Conservation (phyloP, 345 rosid genomes). For the Dimocarpus longan region DNA sequence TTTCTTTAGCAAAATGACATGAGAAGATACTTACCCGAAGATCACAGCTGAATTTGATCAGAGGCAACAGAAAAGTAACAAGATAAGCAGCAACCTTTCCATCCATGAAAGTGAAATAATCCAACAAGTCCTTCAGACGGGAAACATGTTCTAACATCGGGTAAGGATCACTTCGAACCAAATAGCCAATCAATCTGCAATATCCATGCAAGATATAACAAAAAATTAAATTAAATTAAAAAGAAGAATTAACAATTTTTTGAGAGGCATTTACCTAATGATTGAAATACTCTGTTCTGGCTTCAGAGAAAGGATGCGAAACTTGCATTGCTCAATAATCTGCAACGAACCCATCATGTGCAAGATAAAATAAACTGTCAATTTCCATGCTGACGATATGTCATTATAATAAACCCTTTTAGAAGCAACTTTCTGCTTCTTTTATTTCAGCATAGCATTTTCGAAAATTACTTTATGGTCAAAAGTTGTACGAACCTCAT, state of each 20-base stretch:
- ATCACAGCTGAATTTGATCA: conserved; percentile 63
- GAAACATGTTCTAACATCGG: conserved; percentile 66
- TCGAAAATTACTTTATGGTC: background rate
- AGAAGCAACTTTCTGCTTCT: background rate
- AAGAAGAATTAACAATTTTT: conserved; percentile 4
- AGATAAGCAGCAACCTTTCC: conserved; percentile 60
- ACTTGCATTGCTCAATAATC: conserved; percentile 88
- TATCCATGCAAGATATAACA: conserved; percentile 15
- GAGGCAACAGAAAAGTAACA: conserved; percentile 66
- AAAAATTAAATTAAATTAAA: conserved; percentile 7
- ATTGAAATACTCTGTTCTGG: conserved; percentile 60
- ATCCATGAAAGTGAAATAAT: conserved; percentile 72
- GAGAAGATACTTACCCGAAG: conserved; percentile 59
- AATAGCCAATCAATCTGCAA: conserved; percentile 63
- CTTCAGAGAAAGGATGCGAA: conserved; percentile 71
- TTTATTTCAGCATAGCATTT: background rate
- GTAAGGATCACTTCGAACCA: conserved; percentile 60
- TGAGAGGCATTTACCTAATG: conserved; percentile 48
- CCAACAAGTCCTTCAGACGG: conserved; percentile 80
- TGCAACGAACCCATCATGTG: conserved; percentile 28
- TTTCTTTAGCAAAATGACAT: conserved; percentile 3
- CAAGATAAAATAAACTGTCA: background rate
- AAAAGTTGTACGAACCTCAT: conserved; percentile 54
- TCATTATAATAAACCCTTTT: background rate
- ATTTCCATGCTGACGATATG: background rate